Percentiles rank a stretch among this genome's conserved stretches.
phyloP scores from a whole-genome alignment of 805 yeast genomes.

The Saitoella complicata region DNA sequence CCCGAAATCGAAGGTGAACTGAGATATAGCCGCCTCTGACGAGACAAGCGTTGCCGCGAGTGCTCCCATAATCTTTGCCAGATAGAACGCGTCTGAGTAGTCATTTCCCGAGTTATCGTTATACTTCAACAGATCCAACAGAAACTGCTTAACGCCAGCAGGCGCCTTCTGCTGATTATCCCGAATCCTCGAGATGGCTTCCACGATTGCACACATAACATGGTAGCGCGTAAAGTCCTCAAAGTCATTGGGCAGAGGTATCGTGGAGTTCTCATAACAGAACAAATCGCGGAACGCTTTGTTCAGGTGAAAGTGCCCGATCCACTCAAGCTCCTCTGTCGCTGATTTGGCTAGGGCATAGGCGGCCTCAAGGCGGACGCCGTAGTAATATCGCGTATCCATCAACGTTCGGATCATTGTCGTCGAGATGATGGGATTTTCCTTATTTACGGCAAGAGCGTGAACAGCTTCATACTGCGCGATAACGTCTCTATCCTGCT shows the following conservation, averaged over 20 bases:
- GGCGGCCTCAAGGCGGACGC: constrained; percentile 79
- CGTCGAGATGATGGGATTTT: constrained; percentile 53
- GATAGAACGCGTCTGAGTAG: background rate
- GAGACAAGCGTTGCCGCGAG: constrained; percentile 27
- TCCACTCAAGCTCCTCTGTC: constrained; percentile 38
- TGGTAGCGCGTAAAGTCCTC: constrained; percentile 51
- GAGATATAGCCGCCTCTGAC: constrained; percentile 2
- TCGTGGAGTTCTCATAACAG: constrained; percentile 50
- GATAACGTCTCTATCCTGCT: constrained; percentile 88
- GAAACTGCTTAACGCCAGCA: constrained; percentile 38
- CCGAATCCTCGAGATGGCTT: constrained; percentile 41
- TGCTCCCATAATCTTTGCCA: constrained; percentile 17
- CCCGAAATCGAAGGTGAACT: constrained; percentile 4
- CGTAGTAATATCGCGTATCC: constrained; percentile 76
- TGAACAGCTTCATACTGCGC: constrained; percentile 78
- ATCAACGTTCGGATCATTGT: constrained; percentile 61
- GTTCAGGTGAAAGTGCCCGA: constrained; percentile 59
- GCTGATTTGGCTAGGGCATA: constrained; percentile 57
- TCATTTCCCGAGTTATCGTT: constrained; percentile 71
- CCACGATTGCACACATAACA: constrained; percentile 52
- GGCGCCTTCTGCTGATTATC: constrained; percentile 42
- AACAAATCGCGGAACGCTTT: constrained; percentile 51
- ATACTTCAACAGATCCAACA: constrained; percentile 58
- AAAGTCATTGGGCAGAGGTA: constrained; percentile 74
- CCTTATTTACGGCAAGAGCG: constrained; percentile 50